A percentile compares a stretch with the other conserved stretches of the same genome.
These are phyloP conservation scores for Epichloe hybrida DNA, from an alignment of 2,329 filamentous ascomycete species.

Conservation along the genomic window DNA sequence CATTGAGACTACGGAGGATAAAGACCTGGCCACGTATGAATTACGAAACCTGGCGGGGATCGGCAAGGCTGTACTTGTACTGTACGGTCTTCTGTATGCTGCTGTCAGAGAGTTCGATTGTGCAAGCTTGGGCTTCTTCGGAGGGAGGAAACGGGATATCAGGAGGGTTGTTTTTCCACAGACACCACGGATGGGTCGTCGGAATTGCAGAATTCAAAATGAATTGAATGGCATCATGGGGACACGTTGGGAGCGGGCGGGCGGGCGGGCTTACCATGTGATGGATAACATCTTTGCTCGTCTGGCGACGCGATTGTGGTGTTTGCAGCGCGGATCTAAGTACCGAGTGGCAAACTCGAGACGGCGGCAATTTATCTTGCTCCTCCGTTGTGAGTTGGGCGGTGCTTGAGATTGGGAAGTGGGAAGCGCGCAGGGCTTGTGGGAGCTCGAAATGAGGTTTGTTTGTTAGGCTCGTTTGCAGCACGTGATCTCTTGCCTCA, in stretches of 20 bases:
- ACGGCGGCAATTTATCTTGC: too few relatives aligned
- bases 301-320: background rate
- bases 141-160: background rate
- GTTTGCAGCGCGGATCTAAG: too few relatives aligned
- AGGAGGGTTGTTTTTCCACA: slow-evolving; percentile 19
- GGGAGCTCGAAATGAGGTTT: background rate
- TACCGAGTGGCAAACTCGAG: too few relatives aligned
- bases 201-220: slow-evolving; percentile 37
- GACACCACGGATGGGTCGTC: slow-evolving; percentile 17
- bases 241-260: background rate
- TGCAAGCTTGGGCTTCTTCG: too few relatives aligned
- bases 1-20: slow-evolving; percentile 30
- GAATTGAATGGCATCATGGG: slow-evolving; percentile 24
- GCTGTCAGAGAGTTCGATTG: background rate
- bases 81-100: background rate
- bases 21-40: slow-evolving; percentile 28
- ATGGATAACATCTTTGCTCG: background rate
- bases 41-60: background rate
- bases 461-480: background rate
- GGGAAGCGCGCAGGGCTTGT: too few relatives aligned
- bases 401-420: background rate
- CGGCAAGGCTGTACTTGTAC: too few relatives aligned
- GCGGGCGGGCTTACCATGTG: background rate
- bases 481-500: background rate
- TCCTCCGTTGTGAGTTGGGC: too few relatives aligned